Percentiles rank a stretch among this genome's conserved stretches.
phyloP scores from a whole-genome alignment of 305 asterid genomes.

The Salvia sclarea region DNA sequence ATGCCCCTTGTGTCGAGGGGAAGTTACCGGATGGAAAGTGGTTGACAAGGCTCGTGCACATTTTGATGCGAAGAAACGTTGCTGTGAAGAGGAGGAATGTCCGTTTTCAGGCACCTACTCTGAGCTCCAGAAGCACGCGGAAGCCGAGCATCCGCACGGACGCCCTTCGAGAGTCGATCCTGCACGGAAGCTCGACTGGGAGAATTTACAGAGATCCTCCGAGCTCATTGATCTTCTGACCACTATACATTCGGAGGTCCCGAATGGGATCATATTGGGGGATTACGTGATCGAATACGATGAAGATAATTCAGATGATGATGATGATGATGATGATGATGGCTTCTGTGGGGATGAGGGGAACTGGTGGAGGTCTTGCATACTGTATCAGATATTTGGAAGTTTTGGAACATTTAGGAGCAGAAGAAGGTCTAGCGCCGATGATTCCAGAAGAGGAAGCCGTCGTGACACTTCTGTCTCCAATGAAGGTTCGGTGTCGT shows the following conservation, averaged over 20 bases:
- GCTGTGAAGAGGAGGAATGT: slow-evolving; percentile 67
- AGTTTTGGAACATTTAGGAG: slow-evolving; percentile 58
- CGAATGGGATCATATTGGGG: slow-evolving; percentile 69
- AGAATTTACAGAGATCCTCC: slow-evolving; percentile 72
- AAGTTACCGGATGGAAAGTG: slow-evolving; percentile 71
- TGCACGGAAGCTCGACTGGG: slow-evolving; percentile 79
- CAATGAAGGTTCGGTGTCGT: slow-evolving; percentile 66
- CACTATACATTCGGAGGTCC: slow-evolving; percentile 70
- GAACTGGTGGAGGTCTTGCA: slow-evolving; percentile 80
- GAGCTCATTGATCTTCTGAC: slow-evolving; percentile 71
- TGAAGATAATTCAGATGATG: slow-evolving; percentile 53
- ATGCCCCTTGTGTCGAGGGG: slow-evolving; percentile 82
- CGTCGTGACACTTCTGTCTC: slow-evolving; percentile 59
- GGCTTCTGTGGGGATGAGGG: slow-evolving; percentile 52
- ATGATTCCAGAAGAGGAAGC: slow-evolving; percentile 57
- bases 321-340: slow-evolving; percentile 61
- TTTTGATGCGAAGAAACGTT: slow-evolving; percentile 61
- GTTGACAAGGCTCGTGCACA: slow-evolving; percentile 55
- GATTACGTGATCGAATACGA: slow-evolving; percentile 84
- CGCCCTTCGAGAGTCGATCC: slow-evolving; percentile 71
- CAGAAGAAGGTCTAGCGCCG: slow-evolving; percentile 59
- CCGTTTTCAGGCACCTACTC: slow-evolving; percentile 49
- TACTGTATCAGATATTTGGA: slow-evolving; percentile 65
- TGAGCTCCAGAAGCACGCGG: slow-evolving; percentile 66
- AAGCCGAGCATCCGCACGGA: slow-evolving; percentile 64